Evolutionary conservation across 2,329 filamentous ascomycete genomes (phyloP).

Genomic region (Trichothecium sympodiale): DNA sequence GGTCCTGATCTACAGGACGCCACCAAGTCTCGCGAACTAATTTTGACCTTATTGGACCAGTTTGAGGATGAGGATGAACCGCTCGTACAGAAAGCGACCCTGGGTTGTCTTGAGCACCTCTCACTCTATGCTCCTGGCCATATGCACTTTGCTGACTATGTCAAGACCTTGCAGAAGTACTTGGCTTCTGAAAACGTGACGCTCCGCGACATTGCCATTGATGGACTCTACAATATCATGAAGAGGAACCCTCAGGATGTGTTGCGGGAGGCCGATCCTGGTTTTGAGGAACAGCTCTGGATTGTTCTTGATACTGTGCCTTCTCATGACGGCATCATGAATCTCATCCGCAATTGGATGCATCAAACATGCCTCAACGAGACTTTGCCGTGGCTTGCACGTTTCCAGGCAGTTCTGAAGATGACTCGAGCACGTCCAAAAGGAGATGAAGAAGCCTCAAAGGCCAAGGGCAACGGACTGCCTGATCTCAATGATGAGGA

Average conservation of each 20-base stretch:
- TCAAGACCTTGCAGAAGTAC: slow-evolving; percentile 68
- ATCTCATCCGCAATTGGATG: slow-evolving; percentile 87
- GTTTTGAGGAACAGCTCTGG: slow-evolving; percentile 88
- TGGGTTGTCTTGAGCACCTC: slow-evolving; percentile 80
- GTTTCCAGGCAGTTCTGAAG: slow-evolving; percentile 79
- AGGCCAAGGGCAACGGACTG: slow-evolving; percentile 35
- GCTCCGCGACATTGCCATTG: slow-evolving; percentile 70
- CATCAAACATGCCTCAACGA: slow-evolving; percentile 76
- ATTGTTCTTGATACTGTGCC: slow-evolving; percentile 71
- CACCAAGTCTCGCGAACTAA: slow-evolving; percentile 81
- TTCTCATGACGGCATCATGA: slow-evolving; percentile 67
- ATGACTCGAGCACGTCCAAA: slow-evolving; percentile 66
- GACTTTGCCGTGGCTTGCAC: slow-evolving; percentile 75
- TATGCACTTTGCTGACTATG: slow-evolving; percentile 75
- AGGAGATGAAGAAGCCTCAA: slow-evolving; percentile 34
- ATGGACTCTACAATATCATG: slow-evolving; percentile 91
- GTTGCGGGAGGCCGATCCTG: slow-evolving; percentile 60
- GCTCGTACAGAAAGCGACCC: slow-evolving; percentile 62
- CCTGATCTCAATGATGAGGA: slow-evolving; percentile 93
- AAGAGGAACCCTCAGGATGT: slow-evolving; percentile 81
- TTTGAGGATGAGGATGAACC: slow-evolving; percentile 67
- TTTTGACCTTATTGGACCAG: slow-evolving; percentile 73
- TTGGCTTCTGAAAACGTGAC: slow-evolving; percentile 58
- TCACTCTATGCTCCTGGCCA: slow-evolving; percentile 84
- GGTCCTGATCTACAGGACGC: slow-evolving; percentile 92